These are phyloP conservation scores for Ceratobasidium sp. DNA, from an alignment of 1,284 basidiomycete genomes.

Conservation along the genomic window DNA sequence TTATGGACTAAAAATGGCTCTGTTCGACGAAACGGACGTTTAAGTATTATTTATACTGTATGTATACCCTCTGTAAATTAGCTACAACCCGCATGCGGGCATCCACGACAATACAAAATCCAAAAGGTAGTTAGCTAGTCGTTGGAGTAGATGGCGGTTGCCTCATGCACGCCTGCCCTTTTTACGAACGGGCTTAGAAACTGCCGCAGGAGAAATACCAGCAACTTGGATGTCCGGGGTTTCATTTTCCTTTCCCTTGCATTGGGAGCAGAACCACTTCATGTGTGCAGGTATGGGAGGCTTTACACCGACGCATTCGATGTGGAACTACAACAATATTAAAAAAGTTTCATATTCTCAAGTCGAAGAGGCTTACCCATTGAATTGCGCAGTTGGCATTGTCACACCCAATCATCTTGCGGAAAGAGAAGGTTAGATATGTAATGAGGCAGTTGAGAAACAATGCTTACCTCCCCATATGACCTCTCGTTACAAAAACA, in stretches of 20 bases:
- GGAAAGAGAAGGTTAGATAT: conserved; percentile 12
- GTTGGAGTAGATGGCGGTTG: no score
- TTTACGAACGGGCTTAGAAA: conserved; percentile 34
- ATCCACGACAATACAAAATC: no score
- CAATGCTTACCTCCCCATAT: conserved; percentile 65
- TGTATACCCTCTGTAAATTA: conserved; percentile 28
- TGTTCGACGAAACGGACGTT: not conserved
- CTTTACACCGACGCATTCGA: conserved; percentile 50
- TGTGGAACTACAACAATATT: conserved; percentile 48
- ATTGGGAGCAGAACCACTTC: conserved; percentile 50
- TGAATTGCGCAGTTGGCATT: conserved; percentile 72
- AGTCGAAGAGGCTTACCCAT: conserved; percentile 64
- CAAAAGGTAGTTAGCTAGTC: not conserved
- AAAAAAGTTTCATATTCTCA: not conserved
- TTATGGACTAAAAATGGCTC: conserved; percentile 33
- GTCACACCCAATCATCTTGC: conserved; percentile 76
- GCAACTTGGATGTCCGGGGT: conserved; percentile 29
- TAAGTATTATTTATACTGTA: conserved; percentile 9
- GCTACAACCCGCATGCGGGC: not conserved
- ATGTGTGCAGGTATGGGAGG: conserved; percentile 47
- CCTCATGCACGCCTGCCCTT: conserved; percentile 29
- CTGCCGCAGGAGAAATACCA: conserved; percentile 32
- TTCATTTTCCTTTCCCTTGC: conserved; percentile 41
- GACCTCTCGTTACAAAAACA: conserved; percentile 74
- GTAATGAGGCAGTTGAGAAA: conserved; percentile 15